phyloP scores from a whole-genome alignment of 768 basidiomycete species.

The Phylloporus arenicola region DNA sequence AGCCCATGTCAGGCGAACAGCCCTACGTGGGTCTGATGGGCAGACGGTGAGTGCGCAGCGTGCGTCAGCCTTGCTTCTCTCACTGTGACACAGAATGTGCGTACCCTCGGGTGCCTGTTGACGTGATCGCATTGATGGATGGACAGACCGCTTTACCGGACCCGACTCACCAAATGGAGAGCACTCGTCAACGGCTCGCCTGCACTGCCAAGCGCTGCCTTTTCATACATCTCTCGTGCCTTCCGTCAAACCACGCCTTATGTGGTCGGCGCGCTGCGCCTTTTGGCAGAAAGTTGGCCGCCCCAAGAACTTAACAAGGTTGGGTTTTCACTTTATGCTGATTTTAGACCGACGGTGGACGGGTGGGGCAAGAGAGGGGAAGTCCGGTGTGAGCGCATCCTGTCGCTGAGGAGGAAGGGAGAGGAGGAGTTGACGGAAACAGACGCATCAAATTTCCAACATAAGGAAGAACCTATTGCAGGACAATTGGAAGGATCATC shows the following conservation, averaged over 20 bases:
- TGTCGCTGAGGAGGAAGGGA: constrained; percentile 47
- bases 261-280: constrained; percentile 69
- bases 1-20: constrained; percentile 56
- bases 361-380: constrained; percentile 85
- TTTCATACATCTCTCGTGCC: constrained; percentile 74
- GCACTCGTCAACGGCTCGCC: constrained; percentile 71
- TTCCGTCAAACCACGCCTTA: constrained; percentile 76
- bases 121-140: background rate
- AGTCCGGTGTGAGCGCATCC: constrained; percentile 62
- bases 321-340: constrained; percentile 78
- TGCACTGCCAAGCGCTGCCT: constrained; percentile 67
- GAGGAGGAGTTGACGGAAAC: constrained; percentile 13
- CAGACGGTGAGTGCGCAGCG: constrained; percentile 41
- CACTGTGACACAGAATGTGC: constrained; percentile 34
- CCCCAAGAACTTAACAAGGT: constrained; percentile 53
- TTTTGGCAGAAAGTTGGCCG: constrained; percentile 58
- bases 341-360: constrained; percentile 77
- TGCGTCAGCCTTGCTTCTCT: background rate
- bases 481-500: constrained; percentile 21
- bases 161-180: constrained; percentile 68
- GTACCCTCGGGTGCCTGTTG: constrained; percentile 6
- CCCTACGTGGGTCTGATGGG: constrained; percentile 87
- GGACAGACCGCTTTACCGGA: constrained; percentile 72
- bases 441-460: constrained; percentile 1
- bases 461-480: constrained; percentile 3